Base-by-base conservation (phyloP, 2,329 filamentous ascomycete genomes). In the Trichophyton simii region DNA sequence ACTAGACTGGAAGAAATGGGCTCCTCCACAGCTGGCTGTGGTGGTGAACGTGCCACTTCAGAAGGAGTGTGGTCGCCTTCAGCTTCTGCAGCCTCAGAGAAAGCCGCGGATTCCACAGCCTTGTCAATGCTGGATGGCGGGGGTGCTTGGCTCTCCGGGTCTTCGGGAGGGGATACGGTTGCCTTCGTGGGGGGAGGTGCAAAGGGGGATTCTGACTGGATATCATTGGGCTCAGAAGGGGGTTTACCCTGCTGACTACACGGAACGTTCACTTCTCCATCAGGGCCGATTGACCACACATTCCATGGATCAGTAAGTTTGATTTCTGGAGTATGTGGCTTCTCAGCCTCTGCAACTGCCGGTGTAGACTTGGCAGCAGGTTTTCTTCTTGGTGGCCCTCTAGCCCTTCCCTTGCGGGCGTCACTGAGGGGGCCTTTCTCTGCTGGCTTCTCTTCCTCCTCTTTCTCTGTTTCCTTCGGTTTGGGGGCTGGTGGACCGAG, bases 371-470 rank as follows among this genome's bases (percentile, higher is more conserved):
- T 84, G 22, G 75, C 77, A 15, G 82, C 82, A 20, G 83, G 82
- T 70, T 84, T 86, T 70, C 91, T 82, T 66, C 91, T 83, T 67
- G 90, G 86, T 15, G 94, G 94, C 9, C 94, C 94, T 66, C 89
- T 86, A 22, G 94, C 94, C 66, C 94, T 83, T 25, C 91, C 85
- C 77, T 97, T 97, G 66, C 94, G 84, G 41, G 91, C 91, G 78
- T 99, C 94, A 22, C 82, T 81, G 28, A 99, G 78, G n/a, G 91
- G 91, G 9, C 82, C 84, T 72, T 90, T 89, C 69, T 91, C 85
- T 63, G 83, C 83, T 63, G 82, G 80, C 36, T 80, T 80, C 1
- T 75, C 75, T 36, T 77, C 74, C 55, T 83, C 82, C 61, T 84
- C 80, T 59, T 85, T 80, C 13, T 79, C 76, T 9, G 79, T 76